Conservation (phyloP, 1,284 basidiomycete genomes). For the Paramarasmius palmivorus region DNA sequence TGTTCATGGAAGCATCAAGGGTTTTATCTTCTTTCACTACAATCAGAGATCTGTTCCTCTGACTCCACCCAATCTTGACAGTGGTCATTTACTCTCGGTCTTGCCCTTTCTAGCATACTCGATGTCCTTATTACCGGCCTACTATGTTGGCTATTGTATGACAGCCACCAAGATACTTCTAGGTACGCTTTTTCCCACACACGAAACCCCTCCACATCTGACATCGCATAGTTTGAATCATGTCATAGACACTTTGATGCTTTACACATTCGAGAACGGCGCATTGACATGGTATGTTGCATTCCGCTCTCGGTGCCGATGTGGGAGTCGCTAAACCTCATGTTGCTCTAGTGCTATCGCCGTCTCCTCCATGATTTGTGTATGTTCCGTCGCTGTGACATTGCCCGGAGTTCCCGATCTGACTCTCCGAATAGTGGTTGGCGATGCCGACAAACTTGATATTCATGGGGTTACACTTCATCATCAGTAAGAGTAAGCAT, state of each 20-base stretch:
- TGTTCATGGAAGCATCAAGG: no score
- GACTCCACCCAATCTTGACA: no score
- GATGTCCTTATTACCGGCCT: slow-evolving; percentile 23
- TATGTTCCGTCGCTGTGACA: neutral
- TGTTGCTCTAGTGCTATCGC: no score
- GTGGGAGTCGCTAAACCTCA: no score
- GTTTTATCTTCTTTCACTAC: no score
- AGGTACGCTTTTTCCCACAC: slow-evolving; percentile 9
- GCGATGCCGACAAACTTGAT: slow-evolving; percentile 43
- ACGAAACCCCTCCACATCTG: neutral
- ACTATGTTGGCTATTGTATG: slow-evolving; percentile 20
- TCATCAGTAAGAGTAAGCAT: slow-evolving; percentile 47
- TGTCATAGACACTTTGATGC: slow-evolving; percentile 21
- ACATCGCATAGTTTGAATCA: slow-evolving; percentile 15
- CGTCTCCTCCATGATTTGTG: no score
- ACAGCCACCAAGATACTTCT: slow-evolving; percentile 18
- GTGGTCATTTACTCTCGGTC: neutral
- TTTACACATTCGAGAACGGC: slow-evolving; percentile 25
- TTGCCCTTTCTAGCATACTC: slow-evolving; percentile 21
- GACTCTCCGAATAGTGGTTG: slow-evolving; percentile 54
- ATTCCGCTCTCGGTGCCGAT: no score
- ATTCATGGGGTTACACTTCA: slow-evolving; percentile 52
- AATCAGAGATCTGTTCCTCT: no score
- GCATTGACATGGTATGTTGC: slow-evolving; percentile 17
- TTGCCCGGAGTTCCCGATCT: neutral